A percentile compares a stretch with the other conserved stretches of the same genome.
Conservation (phyloP, 352 stramenopile species). For the Phytophthora palmivora region DNA sequence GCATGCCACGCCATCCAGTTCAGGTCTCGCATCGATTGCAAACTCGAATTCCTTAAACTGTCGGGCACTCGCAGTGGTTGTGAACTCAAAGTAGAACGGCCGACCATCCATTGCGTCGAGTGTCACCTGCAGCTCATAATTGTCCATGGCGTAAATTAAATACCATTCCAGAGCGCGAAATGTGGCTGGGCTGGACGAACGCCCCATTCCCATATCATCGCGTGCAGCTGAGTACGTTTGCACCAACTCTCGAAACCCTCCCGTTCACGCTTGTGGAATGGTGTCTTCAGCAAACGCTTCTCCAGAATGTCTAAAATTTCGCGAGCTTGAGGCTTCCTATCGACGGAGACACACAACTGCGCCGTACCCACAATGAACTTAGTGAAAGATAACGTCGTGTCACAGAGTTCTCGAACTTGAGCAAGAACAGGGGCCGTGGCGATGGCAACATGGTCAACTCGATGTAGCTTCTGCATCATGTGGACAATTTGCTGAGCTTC, state of each 20-base stretch:
- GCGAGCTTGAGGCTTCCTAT: constrained; percentile 21
- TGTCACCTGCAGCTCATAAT: constrained; percentile 14
- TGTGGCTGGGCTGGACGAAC: neutral
- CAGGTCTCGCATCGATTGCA: neutral
- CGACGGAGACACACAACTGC: constrained; percentile 17
- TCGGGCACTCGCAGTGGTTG: constrained; percentile 2
- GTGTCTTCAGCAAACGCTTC: constrained; percentile 26
- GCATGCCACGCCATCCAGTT: constrained; percentile 10
- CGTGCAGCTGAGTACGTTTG: constrained; percentile 18
- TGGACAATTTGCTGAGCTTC: constrained; percentile 24
- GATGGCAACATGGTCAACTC: constrained; percentile 20
- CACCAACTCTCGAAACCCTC: constrained; percentile 18
- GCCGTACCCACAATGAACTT: constrained; percentile 28
- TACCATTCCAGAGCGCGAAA: constrained; percentile 12
- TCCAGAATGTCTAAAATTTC: constrained; percentile 34
- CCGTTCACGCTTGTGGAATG: constrained; percentile 10
- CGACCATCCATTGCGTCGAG: constrained; percentile 17
- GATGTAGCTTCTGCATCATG: constrained; percentile 38
- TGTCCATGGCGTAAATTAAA: constrained; percentile 2
- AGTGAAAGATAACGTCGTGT: constrained; percentile 14
- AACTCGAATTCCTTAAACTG: constrained; percentile 10
- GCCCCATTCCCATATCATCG: constrained; percentile 20
- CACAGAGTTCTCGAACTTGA: constrained; percentile 18
- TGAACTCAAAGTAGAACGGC: constrained; percentile 9
- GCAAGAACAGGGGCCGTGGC: neutral